Percentiles rank a stretch among this genome's conserved stretches.
These are phyloP conservation scores for Protea cynaroides DNA, from an alignment of 164 flowering plant species.

Conservation along the genomic window DNA sequence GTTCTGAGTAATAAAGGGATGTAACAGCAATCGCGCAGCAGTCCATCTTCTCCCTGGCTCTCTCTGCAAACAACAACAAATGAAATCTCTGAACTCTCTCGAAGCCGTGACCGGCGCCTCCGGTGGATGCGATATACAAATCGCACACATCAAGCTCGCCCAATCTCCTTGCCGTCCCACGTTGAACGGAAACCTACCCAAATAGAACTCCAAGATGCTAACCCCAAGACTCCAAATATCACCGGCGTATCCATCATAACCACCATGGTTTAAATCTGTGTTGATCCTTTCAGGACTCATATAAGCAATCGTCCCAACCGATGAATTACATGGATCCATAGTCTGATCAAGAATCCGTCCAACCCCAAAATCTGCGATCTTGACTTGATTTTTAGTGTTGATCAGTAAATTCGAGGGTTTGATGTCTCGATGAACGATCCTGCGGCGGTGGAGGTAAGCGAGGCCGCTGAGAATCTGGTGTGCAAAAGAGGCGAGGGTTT, in stretches of 20 bases:
- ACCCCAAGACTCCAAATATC: conserved; percentile 94
- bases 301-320: conserved; percentile 84
- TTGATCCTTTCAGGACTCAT: conserved; percentile 91
- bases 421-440: conserved; percentile 78
- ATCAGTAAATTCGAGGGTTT: conserved; percentile 76
- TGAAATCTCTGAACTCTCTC: conserved; percentile 54
- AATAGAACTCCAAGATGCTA: conserved; percentile 71
- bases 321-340: conserved; percentile 77
- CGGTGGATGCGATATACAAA: conserved; percentile 79
- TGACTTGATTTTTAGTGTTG: conserved; percentile 44
- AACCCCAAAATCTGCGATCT: conserved; percentile 85
- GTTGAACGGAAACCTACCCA: conserved; percentile 70
- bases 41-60: conserved; percentile 63
- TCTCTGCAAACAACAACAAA: conserved; percentile 66
- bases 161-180: conserved; percentile 76
- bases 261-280: conserved; percentile 75
- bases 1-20: conserved; percentile 50
- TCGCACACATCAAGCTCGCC: conserved; percentile 86
- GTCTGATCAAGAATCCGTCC: conserved; percentile 59
- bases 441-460: conserved; percentile 50
- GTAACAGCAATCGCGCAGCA: conserved; percentile 44
- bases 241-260: conserved; percentile 75
- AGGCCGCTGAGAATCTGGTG: conserved; percentile 61
- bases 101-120: conserved; percentile 72
- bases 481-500: conserved; percentile 40